Evolutionary conservation across 345 rosid species (phyloP).

Genomic region (Carallia pectinifolia): DNA sequence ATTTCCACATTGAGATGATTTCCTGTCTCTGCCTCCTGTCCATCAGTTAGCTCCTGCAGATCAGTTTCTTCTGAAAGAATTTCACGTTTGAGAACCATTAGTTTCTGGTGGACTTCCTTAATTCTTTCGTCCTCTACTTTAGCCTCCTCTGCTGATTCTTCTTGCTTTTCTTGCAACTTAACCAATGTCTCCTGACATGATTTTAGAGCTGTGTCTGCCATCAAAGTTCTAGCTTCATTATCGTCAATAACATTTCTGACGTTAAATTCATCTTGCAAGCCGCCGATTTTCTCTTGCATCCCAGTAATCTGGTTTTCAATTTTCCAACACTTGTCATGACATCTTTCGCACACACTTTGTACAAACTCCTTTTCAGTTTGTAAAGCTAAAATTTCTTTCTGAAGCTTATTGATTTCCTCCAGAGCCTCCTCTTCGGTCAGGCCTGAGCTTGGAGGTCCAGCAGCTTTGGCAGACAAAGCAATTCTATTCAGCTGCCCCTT

Average conservation of each 20-base stretch:
- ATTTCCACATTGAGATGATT: conserved; percentile 21
- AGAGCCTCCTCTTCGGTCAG: conserved; percentile 55
- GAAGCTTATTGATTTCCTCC: conserved; percentile 60
- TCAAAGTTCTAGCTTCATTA: conserved; percentile 69
- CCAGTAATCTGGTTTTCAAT: conserved; percentile 58
- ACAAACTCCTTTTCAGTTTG: conserved; percentile 80
- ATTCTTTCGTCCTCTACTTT: conserved; percentile 49
- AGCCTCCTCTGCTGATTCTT: conserved; percentile 49
- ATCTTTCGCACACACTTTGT: conserved; percentile 51
- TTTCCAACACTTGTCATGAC: conserved; percentile 48
- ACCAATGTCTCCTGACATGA: conserved; percentile 65
- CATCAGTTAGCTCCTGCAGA: conserved; percentile 18
- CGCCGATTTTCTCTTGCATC: conserved; percentile 53
- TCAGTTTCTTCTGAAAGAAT: conserved; percentile 16
- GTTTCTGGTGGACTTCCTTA: conserved; percentile 41
- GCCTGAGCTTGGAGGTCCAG: conserved; percentile 40
- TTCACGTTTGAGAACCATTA: conserved; percentile 37
- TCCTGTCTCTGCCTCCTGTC: conserved; percentile 13
- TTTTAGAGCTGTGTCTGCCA: conserved; percentile 66
- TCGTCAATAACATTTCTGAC: conserved; percentile 55
- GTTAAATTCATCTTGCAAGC: conserved; percentile 78
- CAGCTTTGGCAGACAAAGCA: conserved; percentile 27
- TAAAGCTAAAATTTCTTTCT: conserved; percentile 60
- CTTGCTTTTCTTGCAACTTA: conserved; percentile 58
- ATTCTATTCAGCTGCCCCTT: conserved; percentile 37